Evolutionary conservation across 352 stramenopile species (phyloP).

Genomic region (Paralagenidium karlingii): DNA sequence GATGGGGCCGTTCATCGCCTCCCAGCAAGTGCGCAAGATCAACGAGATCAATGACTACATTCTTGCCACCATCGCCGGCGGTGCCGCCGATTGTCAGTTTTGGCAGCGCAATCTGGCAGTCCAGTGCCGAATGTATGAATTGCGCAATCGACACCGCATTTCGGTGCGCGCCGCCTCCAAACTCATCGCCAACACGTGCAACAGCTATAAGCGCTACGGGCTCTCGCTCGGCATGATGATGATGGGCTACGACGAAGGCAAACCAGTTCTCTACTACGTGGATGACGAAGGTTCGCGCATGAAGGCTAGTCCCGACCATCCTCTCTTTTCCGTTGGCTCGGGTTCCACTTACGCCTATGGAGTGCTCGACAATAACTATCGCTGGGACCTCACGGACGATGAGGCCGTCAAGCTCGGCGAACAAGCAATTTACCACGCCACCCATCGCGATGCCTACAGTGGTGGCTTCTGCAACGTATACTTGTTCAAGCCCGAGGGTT

Average conservation of each 20-base stretch:
- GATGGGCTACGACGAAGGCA: slow-evolving; percentile 97
- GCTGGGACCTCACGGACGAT: slow-evolving; percentile 94
- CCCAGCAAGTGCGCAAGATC: slow-evolving; percentile 98
- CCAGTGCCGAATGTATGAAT: slow-evolving; percentile 94
- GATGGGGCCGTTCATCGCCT: slow-evolving; percentile 98
- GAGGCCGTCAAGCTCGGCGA: slow-evolving; percentile 99
- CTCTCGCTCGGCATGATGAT: slow-evolving; percentile 99
- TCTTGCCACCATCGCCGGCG: slow-evolving; percentile 97
- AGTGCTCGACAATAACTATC: slow-evolving; percentile 96
- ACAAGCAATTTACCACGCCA: slow-evolving; percentile 99
- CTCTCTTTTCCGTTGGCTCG: slow-evolving; percentile 98
- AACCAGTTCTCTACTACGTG: slow-evolving; percentile 99
- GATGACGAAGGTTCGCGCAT: slow-evolving; percentile 98
- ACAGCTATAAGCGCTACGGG: slow-evolving; percentile 88
- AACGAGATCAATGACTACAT: slow-evolving; percentile 99
- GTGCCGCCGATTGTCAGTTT: slow-evolving; percentile 98
- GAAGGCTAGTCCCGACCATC: slow-evolving; percentile 87
- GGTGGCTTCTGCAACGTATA: slow-evolving; percentile 96
- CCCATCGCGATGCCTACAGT: slow-evolving; percentile 97
- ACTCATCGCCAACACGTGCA: slow-evolving; percentile 98
- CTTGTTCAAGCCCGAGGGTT: slow-evolving; percentile 96
- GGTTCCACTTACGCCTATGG: slow-evolving; percentile 99
- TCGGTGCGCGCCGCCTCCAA: slow-evolving; percentile 98
- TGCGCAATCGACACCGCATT: slow-evolving; percentile 98
- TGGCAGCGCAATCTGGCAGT: slow-evolving; percentile 98